These are phyloP conservation scores for Hondaea fermentalgiana DNA, from an alignment of 108 stramenopile genomes.

Conservation along the genomic window DNA sequence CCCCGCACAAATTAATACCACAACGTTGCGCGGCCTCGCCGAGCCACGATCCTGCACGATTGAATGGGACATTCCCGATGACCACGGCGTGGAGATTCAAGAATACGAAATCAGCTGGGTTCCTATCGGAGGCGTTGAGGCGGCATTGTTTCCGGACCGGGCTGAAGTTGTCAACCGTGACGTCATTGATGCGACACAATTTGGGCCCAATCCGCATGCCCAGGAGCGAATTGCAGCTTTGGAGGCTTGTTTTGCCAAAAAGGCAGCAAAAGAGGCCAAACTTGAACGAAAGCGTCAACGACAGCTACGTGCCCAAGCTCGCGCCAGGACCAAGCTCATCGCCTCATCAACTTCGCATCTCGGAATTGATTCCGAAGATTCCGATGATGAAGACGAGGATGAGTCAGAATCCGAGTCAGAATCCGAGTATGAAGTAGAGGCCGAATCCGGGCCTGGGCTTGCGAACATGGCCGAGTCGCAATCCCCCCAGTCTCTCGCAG, in stretches of 20 bases:
- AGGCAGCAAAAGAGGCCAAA: neutral
- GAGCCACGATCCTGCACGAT: neutral
- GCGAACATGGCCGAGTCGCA: too few relatives aligned
- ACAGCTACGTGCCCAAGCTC: neutral
- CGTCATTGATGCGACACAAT: neutral
- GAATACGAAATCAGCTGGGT: neutral
- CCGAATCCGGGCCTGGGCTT: too few relatives aligned
- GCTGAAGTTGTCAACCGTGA: neutral
- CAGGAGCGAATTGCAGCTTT: neutral
- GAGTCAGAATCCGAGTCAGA: too few relatives aligned
- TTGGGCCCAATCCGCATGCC: neutral
- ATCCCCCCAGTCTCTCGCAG: too few relatives aligned
- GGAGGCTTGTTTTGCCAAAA: neutral
- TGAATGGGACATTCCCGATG: slow-evolving; percentile 2
- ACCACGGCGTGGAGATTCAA: neutral
- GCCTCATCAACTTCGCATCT: neutral
- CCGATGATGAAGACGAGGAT: too few relatives aligned
- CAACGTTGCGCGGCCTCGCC: neutral
- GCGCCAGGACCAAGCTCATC: neutral
- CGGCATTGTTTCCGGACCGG: neutral
- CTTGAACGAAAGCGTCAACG: neutral
- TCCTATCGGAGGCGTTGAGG: neutral
- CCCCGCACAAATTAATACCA: neutral
- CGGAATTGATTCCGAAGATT: neutral
- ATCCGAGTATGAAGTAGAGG: too few relatives aligned